Base-by-base conservation (phyloP, 805 yeast genomes). In the Lipomyces anomalus region DNA sequence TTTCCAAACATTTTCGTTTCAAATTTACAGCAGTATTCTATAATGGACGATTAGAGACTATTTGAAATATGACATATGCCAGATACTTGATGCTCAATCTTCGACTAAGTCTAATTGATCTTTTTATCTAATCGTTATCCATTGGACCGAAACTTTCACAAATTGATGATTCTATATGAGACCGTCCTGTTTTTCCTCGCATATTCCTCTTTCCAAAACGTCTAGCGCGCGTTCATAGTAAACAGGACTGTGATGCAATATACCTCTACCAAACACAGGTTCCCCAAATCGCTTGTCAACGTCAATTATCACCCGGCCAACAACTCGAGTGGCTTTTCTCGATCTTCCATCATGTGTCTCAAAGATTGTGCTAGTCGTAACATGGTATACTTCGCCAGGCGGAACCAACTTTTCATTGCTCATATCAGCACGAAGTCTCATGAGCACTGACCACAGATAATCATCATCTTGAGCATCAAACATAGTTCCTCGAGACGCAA, bases 201-300 rank as follows among this genome's bases (percentile, higher is more conserved):
- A 50, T 4, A 60, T 55, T 2, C 63, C 63, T 42, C 57, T 47
- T 35, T 57, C 63, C 40, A 63, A 43, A 5, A 59, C 55, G 17
- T 48, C 51, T 33, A 63, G 47, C 4, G 65, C 62, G 22, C 55
- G 58, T 42, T 63, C 67, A 43, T 63, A 63, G 44, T 61, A 63
- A 13, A 58, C 54, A 3, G 67, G 66, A 22, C 59, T 57, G 42
- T 63, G 67, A 43, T 63, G 66, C 35, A 63, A 61, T 21, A 63
- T 57, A 3, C 62, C 60, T 16, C 61, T 40, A 2, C 66, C 65
- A 39, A 63, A 59, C 6, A 61, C 54, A 2, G 66, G 67, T 53
- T 62, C 64, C 1, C 62, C 49, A 41, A 63, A 63, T 36, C 63
- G 51, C 24, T 54, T 50, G 34, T 60, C 65, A 20, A 59, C 66